Base-by-base conservation (phyloP, 139 green algal species). In the Nannochloris sp. region DNA sequence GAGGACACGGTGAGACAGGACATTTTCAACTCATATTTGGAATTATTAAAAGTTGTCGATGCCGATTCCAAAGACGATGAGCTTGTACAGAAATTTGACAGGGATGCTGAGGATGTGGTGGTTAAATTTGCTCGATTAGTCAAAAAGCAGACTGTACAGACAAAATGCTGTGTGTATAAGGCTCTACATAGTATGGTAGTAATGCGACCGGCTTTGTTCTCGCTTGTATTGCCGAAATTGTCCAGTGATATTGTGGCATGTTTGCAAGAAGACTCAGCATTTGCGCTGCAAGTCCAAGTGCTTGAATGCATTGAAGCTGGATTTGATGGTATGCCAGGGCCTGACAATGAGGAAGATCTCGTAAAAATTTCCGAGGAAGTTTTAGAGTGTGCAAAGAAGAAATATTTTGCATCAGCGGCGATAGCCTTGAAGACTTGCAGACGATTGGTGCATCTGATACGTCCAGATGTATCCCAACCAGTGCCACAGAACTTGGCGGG, bases 371-470 rank as follows among this genome's bases (percentile, higher is more conserved):
- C 78, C 2, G 16, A 57, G 10, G 61, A 70, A 2, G 66, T 97
- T 14, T 73, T 81, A 7, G 53, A 62, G 2, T 67, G 71, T 12
- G 80, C 77, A 4, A 64, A 25, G 0, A 89, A 97, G 48, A 72
- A 83, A 3, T 97, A 97, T 76, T 97, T 96, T 85, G 95, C 93
- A 72, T 77, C 96, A 0, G 69, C 88, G 4, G 83, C 91, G 2
- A 88, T 96, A 69, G 90, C 84, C 4, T 80, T 97, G 56, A 82
- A 88, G 9, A 81, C 86, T 24, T 90, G 76, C 58, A 78, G 85
- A 67, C 63, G 75, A 61, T 58, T 97, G 62, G 79, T 96, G n/a
- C 64, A 44, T 15, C 78, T 93, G n/a, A 62, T 95, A 15, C 59
- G 81, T 3, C 83, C 83, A 44, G 61, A 68, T 21, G 16, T 61